Evolutionary conservation across 208 protist species (phyloP), one percentile per base, ranked within the genome.

Genomic region (Leishmania tropica): DNA sequence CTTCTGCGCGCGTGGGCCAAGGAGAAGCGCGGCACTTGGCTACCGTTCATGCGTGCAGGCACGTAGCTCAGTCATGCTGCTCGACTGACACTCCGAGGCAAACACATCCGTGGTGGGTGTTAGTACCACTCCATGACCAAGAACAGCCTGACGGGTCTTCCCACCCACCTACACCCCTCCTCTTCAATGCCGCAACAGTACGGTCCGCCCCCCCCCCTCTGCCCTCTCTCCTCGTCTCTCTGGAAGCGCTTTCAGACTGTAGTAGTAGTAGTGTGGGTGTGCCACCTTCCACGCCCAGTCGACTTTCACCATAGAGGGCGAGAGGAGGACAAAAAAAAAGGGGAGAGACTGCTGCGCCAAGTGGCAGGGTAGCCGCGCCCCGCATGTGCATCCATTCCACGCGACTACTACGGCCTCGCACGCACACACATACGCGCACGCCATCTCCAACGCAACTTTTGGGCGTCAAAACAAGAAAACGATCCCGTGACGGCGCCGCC

Each of bases 261-360:
- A 62, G 37, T 72, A 17, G 45, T 76, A 47, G 65, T 70, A 77
- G 6, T 53, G 68, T 65, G 51, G 67, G 67, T n/a, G 15, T 71
- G 65, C 13, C 40, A 15, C 37, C 31, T 45, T 71, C 37, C 65
- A n/a, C n/a, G 62, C 15, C 21, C 31, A 35, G 35, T 24, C 65
- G 8, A 13, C 65, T 5, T 42, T 11, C 65, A 40, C 37, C 65
- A 47, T n/a, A 71, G 37, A 71, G 5, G 19, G 37, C 37, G 8
- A 40, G 37, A 71, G 65, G 19, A 10, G 15, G 47, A 13, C 24
- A 3, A 10, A 31, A 54, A 54, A 54, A 21, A 5, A 53, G 48
- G 4, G 51, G 51, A 54, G 51, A 54, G 65, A 71, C 40, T 42
- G 65, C 65, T 71, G 65, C 35, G 37, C 40, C 17, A 42, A 11